These are phyloP conservation scores for Clathrus columnatus DNA, from an alignment of 768 basidiomycete species.

Conservation along the genomic window DNA sequence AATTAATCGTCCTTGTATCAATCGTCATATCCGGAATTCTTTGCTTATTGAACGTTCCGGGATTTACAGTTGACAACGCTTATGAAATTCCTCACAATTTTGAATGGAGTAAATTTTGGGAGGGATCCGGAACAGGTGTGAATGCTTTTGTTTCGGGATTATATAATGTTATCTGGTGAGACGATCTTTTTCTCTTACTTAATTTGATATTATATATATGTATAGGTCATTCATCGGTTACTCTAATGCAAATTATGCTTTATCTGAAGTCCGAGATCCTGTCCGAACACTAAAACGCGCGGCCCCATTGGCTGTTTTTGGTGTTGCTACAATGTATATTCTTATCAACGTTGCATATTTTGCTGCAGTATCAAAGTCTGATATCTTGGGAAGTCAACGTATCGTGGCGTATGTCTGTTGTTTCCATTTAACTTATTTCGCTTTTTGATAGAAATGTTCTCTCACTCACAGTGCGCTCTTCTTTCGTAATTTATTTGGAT, in stretches of 20 bases:
- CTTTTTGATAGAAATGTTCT: background rate
- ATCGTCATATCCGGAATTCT: conserved; percentile 48
- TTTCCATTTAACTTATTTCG: background rate
- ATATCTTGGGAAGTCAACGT: conserved; percentile 52
- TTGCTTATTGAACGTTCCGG: background rate
- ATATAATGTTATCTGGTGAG: conserved; percentile 63
- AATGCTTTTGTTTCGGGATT: conserved; percentile 58
- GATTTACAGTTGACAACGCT: background rate
- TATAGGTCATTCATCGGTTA: conserved; percentile 65
- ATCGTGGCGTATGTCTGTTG: conserved; percentile 50
- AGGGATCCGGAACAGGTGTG: conserved; percentile 39
- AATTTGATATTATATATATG: background rate
- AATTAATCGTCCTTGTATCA: conserved; percentile 45
- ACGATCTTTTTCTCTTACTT: background rate
- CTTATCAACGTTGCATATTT: conserved; percentile 67
- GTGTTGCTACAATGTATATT: conserved; percentile 50
- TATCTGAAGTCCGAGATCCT: conserved; percentile 63
- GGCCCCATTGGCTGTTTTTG: conserved; percentile 53
- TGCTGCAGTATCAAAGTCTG: conserved; percentile 58
- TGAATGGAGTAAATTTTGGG: conserved; percentile 40
- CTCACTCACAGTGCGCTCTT: conserved; percentile 46
- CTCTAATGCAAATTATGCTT: conserved; percentile 63
- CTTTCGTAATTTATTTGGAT: conserved; percentile 66
- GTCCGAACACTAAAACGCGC: conserved; percentile 63
- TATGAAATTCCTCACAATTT: conserved; percentile 39